Base-by-base conservation (phyloP, 2,329 filamentous ascomycete species). In the Hypoxylon sp. region DNA sequence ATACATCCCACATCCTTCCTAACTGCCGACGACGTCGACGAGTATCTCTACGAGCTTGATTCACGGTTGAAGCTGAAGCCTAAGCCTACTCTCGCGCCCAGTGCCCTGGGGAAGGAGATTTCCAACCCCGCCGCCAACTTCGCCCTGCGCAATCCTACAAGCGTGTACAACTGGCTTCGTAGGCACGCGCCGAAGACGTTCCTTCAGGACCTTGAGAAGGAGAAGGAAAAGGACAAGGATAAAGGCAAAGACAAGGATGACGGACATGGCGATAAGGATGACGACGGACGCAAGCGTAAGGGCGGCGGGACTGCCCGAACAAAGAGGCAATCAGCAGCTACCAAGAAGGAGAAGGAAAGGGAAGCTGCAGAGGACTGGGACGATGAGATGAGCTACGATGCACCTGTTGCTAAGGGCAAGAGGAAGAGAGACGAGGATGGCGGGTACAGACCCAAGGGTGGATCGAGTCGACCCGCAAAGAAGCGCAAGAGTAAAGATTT, bases 141-240 rank as follows among this genome's bases (percentile, higher is more conserved):
- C 51, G 83, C 85, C 26, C 78, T 93, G 22, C 87, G 87, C 53
- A 98, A 98, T 76, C 93, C 94, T 0, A 92, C 93, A 42, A 96
- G 92, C 63, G 94, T 97, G 2, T 96, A 97, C 81, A 97, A 96
- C 78, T 99, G 96, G 96, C 86, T 99, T 11, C 87, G 93, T 67
- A 89, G 93, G 75, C 86, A 97, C 78, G 90, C 93, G 63, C 92
- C 93, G 2, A 90, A 95, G 77, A 89, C 93, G 50, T 94, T 97
- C 80, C 81, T 96, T 18, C 91, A 97, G 76, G 92, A 93, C 73
- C 87, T 89, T 59, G 88, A 90, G 72, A 78, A 79, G 28, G 76
- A 78, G 56, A 72, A 90, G 71, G 77, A 79, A 2, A 77, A 77
- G 61, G 69, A 78, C 62, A 71, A 72, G 64, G 62, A 77, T 50